Base-by-base conservation (phyloP, 345 rosid genomes). In the Corymbia maculata region DNA sequence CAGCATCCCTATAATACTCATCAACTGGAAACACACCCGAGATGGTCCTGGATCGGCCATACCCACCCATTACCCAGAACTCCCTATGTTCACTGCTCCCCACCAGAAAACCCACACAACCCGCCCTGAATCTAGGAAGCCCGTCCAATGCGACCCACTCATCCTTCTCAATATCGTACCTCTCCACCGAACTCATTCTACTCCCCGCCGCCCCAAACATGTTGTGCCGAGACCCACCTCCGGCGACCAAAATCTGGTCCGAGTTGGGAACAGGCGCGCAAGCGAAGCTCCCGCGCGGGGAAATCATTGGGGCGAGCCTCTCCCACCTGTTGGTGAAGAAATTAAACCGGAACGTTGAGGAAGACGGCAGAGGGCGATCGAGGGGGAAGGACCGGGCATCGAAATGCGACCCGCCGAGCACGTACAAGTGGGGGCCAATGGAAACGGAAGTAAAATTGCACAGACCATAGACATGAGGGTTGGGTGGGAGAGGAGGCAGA, bases 11-110 rank as follows among this genome's bases (percentile, higher is more conserved):
- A 45, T 94, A 96, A 85, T 96, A 96, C 89, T 94, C 98, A 86
- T 96, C 99, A 59, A 97, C 97, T 0, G 98, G 98, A 88, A 95
- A 93, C 86, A 97, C 94, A 28, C 99, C 97, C 0, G 95, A 92
- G 7, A 97, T 92, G 0, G 95, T 95, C 92, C 98, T 96, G 9
- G 98, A 95, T 79, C 92, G 95, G 24, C 97, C 98, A 51, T 97
- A 97, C 6, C 99, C 99, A 85, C 99, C 99, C 98, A 97, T 95
- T 66, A 97, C 99, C 99, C 98, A 95, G n/a, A 97, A 97, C 89
- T 97, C 97, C 88, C 88, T 92, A 45, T 91, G 95, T 86, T 94
- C 90, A 50, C 89, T 92, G 14, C 90, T 89, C 80, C 91, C 92
- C 17, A 89, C 92, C 66, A 95, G 22, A 90, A 97, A 94, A 32